Evolutionary conservation across 2,329 filamentous ascomycete genomes (phyloP), one percentile per base, ranked within the genome.

Genomic region (Aspergillus neoniger): DNA sequence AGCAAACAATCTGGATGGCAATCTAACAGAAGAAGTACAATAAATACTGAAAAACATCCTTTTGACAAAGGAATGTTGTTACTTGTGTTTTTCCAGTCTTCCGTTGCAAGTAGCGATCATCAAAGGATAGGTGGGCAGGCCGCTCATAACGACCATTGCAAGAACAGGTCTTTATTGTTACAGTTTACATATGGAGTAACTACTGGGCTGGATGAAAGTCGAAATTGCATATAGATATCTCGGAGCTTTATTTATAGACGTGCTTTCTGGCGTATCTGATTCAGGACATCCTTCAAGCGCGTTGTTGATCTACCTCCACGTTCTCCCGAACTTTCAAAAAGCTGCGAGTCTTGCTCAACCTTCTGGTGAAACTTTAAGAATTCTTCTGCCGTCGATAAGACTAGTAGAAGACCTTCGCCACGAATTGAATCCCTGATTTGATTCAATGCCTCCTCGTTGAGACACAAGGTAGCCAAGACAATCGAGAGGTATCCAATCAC

Each of bases 401-500:
- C 74, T 15, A 79, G 69, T 5, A 75, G 67, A 14, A 89, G 71
- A 4, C 77, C 81, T 25, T 80, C 73, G 1, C 79, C 77, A 2
- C 80, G 80, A 28, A 87, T 74, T 9, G 72, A 70, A 4, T 64
- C 62, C 36, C 75, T 76, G 15, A 86, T 74, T 23, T 77, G 75
- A 9, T 67, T 57, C 44, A 81, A 78, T 5, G 83, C 79, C 2
- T 72, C 70, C 8, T 71, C 62, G 56, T 85, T 80, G 28, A 95
- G 80, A 67, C 88, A 92, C 23, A 97, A 79, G 66, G 92, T 95
- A 17, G 92, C 91, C 2, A 98, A 82, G 5, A 96, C 81, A 14
- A 97, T 88, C 0, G 92, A 88, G 23, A 97, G 82, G 73, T 96
- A 97, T 15, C 92, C 93, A 73, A 94, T 87, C 1, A 90, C 88